These are phyloP conservation scores for Jackrogersella multiformis DNA, from an alignment of 495 filamentous ascomycete genomes.

Conservation along the genomic window DNA sequence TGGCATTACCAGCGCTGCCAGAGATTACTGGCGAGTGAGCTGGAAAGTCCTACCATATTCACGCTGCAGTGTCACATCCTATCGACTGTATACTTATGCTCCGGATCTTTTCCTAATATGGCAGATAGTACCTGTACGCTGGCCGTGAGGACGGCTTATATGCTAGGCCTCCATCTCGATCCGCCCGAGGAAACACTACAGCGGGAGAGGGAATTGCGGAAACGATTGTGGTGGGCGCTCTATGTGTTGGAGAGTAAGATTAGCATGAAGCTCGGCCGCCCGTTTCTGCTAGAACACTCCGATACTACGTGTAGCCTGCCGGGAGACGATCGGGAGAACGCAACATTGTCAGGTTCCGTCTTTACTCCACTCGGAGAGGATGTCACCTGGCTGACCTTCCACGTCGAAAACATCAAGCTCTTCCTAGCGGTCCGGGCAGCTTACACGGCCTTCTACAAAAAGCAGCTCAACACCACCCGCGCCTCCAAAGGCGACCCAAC, in stretches of 20 bases:
- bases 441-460: constrained; percentile 51
- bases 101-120: constrained; percentile 59
- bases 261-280: constrained; percentile 61
- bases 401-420: constrained; percentile 52
- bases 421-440: constrained; percentile 48
- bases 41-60: constrained; percentile 57
- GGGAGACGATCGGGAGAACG: constrained; percentile 39
- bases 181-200: constrained; percentile 48
- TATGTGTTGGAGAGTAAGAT: constrained; percentile 57
- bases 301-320: constrained; percentile 53
- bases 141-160: constrained; percentile 57
- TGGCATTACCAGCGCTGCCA: constrained; percentile 57
- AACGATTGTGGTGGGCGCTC: constrained; percentile 61
- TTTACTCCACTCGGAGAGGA: constrained; percentile 46
- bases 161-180: constrained; percentile 60
- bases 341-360: constrained; percentile 46
- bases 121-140: constrained; percentile 50
- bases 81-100: constrained; percentile 55
- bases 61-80: constrained; percentile 62
- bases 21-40: constrained; percentile 51
- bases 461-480: constrained; percentile 23
- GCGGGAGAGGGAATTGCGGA: constrained; percentile 51
- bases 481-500: constrained; percentile 9
- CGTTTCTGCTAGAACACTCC: constrained; percentile 48
- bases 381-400: constrained; percentile 45